These are phyloP conservation scores for Cytospora leucostoma DNA, from an alignment of 2,329 filamentous ascomycete species.

Conservation along the genomic window DNA sequence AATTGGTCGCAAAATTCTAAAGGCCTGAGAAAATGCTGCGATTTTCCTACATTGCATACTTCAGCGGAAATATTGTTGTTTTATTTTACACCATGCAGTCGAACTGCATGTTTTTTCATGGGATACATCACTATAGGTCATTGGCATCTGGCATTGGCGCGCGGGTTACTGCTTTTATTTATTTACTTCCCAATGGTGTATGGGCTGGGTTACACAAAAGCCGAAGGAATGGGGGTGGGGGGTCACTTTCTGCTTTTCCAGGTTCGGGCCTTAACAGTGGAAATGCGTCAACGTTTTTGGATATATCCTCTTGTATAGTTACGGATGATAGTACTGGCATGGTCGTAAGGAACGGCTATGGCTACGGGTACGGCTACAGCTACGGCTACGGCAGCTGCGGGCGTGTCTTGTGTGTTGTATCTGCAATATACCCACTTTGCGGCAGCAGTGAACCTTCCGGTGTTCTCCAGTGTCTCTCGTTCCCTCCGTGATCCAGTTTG, in stretches of 20 bases:
- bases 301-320: neutral
- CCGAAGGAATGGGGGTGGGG: neutral
- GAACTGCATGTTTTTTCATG: neutral
- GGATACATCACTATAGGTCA: constrained; percentile 12
- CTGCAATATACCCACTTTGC: constrained; percentile 17
- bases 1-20: constrained; percentile 11
- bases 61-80: neutral
- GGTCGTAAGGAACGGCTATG: neutral
- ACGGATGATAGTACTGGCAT: neutral
- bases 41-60: neutral
- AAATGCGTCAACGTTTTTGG: neutral
- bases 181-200: neutral
- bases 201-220: constrained; percentile 6
- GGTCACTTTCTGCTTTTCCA: neutral
- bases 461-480: neutral
- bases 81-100: neutral
- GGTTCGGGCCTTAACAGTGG: neutral
- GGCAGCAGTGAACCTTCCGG: neutral
- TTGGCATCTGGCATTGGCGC: constrained; percentile 8
- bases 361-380: too few relatives aligned
- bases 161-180: neutral
- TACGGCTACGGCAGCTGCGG: neutral
- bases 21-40: neutral
- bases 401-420: constrained; percentile 4
- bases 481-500: neutral